Conservation (phyloP, 225 moss, liverwort and hornwort genomes). For the Antitrichia curtipendula region DNA sequence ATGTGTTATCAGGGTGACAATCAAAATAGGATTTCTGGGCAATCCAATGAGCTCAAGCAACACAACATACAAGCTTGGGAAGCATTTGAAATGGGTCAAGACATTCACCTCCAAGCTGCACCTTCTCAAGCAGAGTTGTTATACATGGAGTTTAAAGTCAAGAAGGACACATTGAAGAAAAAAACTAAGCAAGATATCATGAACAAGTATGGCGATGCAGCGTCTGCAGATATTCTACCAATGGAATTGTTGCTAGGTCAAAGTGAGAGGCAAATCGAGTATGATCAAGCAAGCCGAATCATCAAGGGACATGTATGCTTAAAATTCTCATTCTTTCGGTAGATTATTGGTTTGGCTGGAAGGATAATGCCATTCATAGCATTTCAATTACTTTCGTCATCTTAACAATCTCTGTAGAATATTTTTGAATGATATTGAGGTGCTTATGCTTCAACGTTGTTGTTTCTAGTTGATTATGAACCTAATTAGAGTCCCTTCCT, state of each 20-base stretch:
- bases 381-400: neutral
- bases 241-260: slow-evolving; percentile 91
- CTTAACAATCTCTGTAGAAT: neutral
- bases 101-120: slow-evolving; percentile 96
- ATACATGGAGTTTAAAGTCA: slow-evolving; percentile 83
- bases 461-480: neutral
- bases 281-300: slow-evolving; percentile 91
- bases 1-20: slow-evolving; percentile 70
- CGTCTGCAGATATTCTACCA: slow-evolving; percentile 67
- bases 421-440: neutral
- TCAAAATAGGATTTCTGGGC: slow-evolving; percentile 81
- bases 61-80: slow-evolving; percentile 99
- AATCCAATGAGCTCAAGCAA: slow-evolving; percentile 91
- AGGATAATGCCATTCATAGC: neutral
- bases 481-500: no score
- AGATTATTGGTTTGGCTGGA: neutral
- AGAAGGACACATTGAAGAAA: slow-evolving; percentile 86
- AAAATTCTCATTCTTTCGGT: neutral
- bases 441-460: neutral
- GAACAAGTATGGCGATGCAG: slow-evolving; percentile 92
- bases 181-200: slow-evolving; percentile 87
- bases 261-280: slow-evolving; percentile 96
- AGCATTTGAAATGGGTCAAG: slow-evolving; percentile 96
- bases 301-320: slow-evolving; percentile 70
- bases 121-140: slow-evolving; percentile 95